Conservation (phyloP, 2,329 filamentous ascomycete species). For the Daldinia sp. region DNA sequence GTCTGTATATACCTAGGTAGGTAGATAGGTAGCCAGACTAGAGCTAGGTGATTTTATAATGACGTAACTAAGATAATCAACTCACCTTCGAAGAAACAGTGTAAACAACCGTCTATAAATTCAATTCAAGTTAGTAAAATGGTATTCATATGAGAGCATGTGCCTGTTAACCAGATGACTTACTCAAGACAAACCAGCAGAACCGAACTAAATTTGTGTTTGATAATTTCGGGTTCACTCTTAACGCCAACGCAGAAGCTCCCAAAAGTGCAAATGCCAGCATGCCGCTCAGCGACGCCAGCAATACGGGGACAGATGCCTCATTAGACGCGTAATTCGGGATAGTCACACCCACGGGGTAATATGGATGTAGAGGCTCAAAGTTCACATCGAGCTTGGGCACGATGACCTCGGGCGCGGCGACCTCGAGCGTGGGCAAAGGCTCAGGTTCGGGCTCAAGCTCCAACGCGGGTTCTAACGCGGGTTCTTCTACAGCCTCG, state of each 20-base stretch:
- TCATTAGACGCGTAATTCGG: constrained; percentile 57
- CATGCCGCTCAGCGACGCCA: constrained; percentile 50
- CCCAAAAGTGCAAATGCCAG: constrained; percentile 49
- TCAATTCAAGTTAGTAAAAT: constrained; percentile 21
- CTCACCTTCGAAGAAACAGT: constrained; percentile 82
- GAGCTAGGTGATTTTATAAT: background rate
- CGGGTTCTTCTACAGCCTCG: background rate
- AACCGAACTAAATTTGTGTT: constrained; percentile 54
- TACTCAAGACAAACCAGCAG: constrained; percentile 65
- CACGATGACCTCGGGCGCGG: background rate
- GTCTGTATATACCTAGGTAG: background rate
- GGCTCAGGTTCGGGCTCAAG: background rate
- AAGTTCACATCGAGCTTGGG: background rate
- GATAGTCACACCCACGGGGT: constrained; percentile 54
- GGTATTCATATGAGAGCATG: background rate
- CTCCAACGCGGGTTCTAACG: background rate
- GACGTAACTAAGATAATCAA: background rate
- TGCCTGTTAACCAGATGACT: constrained; percentile 40
- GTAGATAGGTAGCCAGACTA: too few relatives aligned
- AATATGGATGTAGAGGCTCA: constrained; percentile 57
- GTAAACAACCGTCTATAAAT: constrained; percentile 68
- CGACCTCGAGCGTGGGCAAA: background rate
- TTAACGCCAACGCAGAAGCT: constrained; percentile 46
- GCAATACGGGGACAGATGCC: constrained; percentile 50
- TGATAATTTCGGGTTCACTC: constrained; percentile 45